Conservation (phyloP, 2,329 filamentous ascomycete species). For the Fusarium pilosicola region DNA sequence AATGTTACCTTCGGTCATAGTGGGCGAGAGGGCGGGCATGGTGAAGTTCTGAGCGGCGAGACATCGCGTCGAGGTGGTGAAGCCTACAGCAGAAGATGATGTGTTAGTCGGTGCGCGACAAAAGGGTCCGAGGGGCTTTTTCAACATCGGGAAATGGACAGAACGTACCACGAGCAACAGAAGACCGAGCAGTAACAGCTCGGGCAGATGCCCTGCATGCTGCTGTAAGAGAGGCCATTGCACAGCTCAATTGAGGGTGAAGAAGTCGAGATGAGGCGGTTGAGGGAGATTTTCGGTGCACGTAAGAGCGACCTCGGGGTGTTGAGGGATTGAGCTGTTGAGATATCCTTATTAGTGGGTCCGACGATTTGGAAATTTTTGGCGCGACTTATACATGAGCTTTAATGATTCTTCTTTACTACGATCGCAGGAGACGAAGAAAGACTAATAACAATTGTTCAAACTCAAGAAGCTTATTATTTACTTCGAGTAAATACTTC, state of each 20-base stretch:
- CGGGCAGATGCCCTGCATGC: constrained; percentile 72
- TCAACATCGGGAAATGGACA: constrained; percentile 41
- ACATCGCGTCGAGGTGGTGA: constrained; percentile 69
- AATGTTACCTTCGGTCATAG: constrained; percentile 95
- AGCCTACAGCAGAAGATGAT: constrained; percentile 58
- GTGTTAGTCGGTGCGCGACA: constrained; percentile 41
- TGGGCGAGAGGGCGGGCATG: constrained; percentile 91
- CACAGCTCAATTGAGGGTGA: constrained; percentile 41
- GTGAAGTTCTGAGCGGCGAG: constrained; percentile 86
- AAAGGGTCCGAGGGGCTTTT: constrained; percentile 34
- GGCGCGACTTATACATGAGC: constrained; percentile 30
- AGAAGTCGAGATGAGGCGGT: constrained; percentile 32
- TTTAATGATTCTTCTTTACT: background rate
- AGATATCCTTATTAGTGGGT: constrained; percentile 25
- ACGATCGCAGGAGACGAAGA: background rate
- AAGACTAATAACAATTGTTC: background rate
- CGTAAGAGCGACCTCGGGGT: constrained; percentile 37
- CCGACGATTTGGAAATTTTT: constrained; percentile 49
- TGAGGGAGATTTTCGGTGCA: constrained; percentile 30
- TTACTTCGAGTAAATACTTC: no score
- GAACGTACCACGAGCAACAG: constrained; percentile 66
- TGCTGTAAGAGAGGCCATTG: constrained; percentile 74
- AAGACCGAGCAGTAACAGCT: constrained; percentile 60
- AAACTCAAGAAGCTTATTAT: background rate
- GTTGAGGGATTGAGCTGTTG: constrained; percentile 35